Conservation (phyloP, 257 asterid genomes). For the Cynanchum wilfordii region DNA sequence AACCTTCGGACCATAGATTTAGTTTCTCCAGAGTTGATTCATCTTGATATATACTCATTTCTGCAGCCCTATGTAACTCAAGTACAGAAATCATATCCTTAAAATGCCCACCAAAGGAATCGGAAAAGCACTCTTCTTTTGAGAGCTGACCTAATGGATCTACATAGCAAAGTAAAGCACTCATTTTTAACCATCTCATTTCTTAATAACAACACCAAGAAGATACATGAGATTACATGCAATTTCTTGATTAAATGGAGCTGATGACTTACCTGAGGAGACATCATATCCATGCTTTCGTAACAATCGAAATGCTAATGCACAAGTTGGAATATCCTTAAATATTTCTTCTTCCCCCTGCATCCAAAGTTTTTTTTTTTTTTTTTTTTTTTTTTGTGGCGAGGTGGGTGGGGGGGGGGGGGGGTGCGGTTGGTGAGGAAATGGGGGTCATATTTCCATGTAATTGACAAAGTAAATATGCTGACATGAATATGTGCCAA, state of each 20-base stretch:
- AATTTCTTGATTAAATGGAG: conserved; percentile 9
- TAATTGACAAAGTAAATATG: neutral
- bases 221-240: neutral
- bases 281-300: conserved; percentile 66
- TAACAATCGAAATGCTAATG: conserved; percentile 65
- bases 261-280: conserved; percentile 51
- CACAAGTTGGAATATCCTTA: conserved; percentile 67
- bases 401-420: neutral
- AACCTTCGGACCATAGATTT: conserved; percentile 35
- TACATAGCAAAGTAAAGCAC: conserved; percentile 23
- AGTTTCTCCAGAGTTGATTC: conserved; percentile 49
- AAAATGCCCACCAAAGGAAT: conserved; percentile 36
- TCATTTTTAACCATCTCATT: neutral
- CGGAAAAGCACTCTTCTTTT: conserved; percentile 33
- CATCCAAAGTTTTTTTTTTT: conserved; percentile 62
- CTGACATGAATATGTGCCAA: neutral
- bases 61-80: conserved; percentile 66
- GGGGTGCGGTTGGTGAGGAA: too few relatives aligned
- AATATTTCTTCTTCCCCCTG: conserved; percentile 82
- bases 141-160: conserved; percentile 43
- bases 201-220: neutral
- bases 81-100: conserved; percentile 45
- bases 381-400: neutral
- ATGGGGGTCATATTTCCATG: neutral
- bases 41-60: conserved; percentile 42